Conservation (phyloP, 768 basidiomycete genomes). For the Arthromyces matolae region DNA sequence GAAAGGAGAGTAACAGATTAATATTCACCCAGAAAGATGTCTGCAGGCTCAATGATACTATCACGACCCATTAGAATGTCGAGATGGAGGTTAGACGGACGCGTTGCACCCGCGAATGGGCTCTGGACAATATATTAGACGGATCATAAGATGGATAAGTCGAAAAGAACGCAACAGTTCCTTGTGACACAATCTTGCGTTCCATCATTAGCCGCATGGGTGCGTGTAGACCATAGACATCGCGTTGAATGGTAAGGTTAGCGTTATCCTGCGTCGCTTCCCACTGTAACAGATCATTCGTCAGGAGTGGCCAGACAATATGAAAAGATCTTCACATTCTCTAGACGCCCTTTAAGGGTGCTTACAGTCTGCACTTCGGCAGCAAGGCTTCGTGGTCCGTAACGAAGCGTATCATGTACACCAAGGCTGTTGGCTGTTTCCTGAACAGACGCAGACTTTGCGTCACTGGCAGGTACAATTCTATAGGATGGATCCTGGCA, state of each 20-base stretch:
- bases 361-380: constrained; percentile 63
- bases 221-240: constrained; percentile 81
- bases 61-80: constrained; percentile 95
- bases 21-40: constrained; percentile 73
- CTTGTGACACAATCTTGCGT: constrained; percentile 68
- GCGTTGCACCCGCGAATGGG: constrained; percentile 60
- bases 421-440: constrained; percentile 74
- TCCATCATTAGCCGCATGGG: constrained; percentile 94
- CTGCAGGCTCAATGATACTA: constrained; percentile 71
- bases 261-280: constrained; percentile 87
- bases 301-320: not conserved
- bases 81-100: constrained; percentile 76
- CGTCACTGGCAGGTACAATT: constrained; percentile 53
- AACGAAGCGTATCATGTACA: constrained; percentile 82
- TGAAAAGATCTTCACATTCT: constrained; percentile 52
- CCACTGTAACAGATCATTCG: constrained; percentile 58
- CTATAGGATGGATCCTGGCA: constrained; percentile 50
- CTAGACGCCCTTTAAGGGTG: constrained; percentile 65
- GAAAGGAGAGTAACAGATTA: not conserved
- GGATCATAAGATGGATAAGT: not conserved
- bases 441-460: constrained; percentile 61
- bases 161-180: constrained; percentile 28
- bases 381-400: constrained; percentile 81
- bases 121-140: constrained; percentile 37
- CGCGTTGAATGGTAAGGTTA: constrained; percentile 79